Evolutionary conservation across 495 filamentous ascomycete genomes (phyloP).

Genomic region (Neurospora sp.): DNA sequence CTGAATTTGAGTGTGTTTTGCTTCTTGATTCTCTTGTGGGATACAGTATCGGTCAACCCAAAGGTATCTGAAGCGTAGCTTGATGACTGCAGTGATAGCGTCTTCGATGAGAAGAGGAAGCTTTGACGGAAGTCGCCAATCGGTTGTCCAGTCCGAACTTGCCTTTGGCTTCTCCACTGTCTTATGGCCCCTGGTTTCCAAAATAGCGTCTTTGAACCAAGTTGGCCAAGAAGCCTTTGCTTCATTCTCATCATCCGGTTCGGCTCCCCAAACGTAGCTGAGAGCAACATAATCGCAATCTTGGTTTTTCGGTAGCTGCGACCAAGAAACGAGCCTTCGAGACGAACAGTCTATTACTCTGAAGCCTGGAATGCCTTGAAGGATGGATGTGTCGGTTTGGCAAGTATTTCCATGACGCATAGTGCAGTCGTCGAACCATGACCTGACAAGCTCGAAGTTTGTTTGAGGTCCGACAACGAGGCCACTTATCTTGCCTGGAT

Average conservation of each 20-base stretch:
- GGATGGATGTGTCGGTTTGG: neutral
- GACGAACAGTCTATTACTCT: neutral
- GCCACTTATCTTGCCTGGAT: neutral
- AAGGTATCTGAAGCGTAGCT: neutral
- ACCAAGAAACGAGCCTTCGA: neutral
- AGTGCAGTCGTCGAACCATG: neutral
- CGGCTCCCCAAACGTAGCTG: neutral
- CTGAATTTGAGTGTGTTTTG: neutral
- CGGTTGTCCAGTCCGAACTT: slow-evolving; percentile 8
- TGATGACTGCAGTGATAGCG: neutral
- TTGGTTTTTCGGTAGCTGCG: neutral
- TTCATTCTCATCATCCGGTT: neutral
- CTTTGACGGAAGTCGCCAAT: neutral
- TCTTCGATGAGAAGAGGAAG: neutral
- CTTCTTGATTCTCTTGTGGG: neutral
- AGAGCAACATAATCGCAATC: neutral
- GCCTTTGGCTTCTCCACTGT: too few species aligned
- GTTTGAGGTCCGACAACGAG: accelerated
- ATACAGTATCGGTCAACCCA: neutral
- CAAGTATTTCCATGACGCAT: neutral
- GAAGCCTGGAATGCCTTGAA: neutral
- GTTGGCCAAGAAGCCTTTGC: too few species aligned
- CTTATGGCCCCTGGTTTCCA: too few species aligned
- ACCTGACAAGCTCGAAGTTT: neutral
- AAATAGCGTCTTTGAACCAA: too few species aligned